These are phyloP conservation scores for Talaromyces sp. DNA, from an alignment of 2,329 filamentous ascomycete genomes.

Conservation along the genomic window DNA sequence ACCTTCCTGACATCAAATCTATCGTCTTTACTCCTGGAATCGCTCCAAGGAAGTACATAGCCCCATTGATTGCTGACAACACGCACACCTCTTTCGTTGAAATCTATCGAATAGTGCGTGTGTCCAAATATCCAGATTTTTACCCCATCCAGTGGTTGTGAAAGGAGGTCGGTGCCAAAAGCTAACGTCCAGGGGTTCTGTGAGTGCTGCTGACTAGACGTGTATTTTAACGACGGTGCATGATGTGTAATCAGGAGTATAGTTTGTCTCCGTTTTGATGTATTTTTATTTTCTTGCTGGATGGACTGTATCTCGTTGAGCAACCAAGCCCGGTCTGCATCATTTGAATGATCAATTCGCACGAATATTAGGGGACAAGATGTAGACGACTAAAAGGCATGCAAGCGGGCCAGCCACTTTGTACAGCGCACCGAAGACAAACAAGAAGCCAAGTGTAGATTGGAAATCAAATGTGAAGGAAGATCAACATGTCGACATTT, in stretches of 20 bases:
- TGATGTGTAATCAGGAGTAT: constrained; percentile 55
- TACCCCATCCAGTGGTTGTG: constrained; percentile 19
- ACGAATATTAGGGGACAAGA: too few relatives aligned
- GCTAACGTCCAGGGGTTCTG: constrained; percentile 44
- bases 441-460: too few relatives aligned
- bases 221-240: constrained; percentile 45
- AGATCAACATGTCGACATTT: too few relatives aligned
- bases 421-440: too few relatives aligned
- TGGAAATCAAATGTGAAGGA: too few relatives aligned
- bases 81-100: constrained; percentile 26
- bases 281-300: background rate
- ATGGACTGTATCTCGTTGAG: constrained; percentile 2
- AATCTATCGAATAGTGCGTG: constrained; percentile 41
- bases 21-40: constrained; percentile 9
- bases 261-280: background rate
- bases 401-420: too few relatives aligned
- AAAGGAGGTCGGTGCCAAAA: constrained; percentile 50
- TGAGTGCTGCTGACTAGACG: constrained; percentile 46
- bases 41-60: constrained; percentile 26
- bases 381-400: too few relatives aligned
- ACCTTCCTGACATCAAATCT: constrained; percentile 16
- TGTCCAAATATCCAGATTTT: constrained; percentile 43
- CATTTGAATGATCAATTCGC: too few relatives aligned
- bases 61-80: constrained; percentile 44
- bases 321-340: constrained; percentile 49